Percentiles rank a stretch among this genome's conserved stretches.
Conservation (phyloP, 495 filamentous ascomycete species). For the Penicillium verhagenii region DNA sequence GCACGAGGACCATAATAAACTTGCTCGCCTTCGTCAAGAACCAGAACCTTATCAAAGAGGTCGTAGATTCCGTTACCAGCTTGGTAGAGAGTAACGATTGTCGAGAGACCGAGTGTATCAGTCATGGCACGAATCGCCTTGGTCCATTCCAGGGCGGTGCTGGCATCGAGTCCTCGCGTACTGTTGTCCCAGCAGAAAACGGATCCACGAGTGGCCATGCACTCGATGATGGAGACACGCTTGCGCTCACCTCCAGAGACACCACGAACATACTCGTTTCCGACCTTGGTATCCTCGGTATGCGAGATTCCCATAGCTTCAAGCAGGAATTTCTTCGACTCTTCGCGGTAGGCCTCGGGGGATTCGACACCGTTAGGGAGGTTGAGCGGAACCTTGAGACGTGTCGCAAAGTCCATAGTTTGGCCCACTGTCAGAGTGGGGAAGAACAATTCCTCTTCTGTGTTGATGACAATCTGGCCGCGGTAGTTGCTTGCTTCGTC, state of each 20-base stretch:
- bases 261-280: slow-evolving; percentile 74
- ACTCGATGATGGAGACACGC: slow-evolving; percentile 67
- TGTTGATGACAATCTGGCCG: slow-evolving; percentile 69
- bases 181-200: slow-evolving; percentile 64
- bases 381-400: slow-evolving; percentile 37
- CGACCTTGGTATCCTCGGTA: slow-evolving; percentile 77
- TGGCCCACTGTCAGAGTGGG: slow-evolving; percentile 67
- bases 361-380: slow-evolving; percentile 38
- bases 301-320: slow-evolving; percentile 74
- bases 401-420: slow-evolving; percentile 66
- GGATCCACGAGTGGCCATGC: slow-evolving; percentile 57
- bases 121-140: slow-evolving; percentile 50
- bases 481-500: slow-evolving; percentile 59
- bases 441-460: slow-evolving; percentile 72
- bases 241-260: slow-evolving; percentile 86
- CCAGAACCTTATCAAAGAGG: slow-evolving; percentile 64
- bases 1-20: slow-evolving; percentile 60
- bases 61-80: slow-evolving; percentile 64
- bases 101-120: slow-evolving; percentile 43
- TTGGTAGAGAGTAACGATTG: slow-evolving; percentile 58
- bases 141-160: slow-evolving; percentile 57
- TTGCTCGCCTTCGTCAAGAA: slow-evolving; percentile 63
- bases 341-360: slow-evolving; percentile 47
- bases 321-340: slow-evolving; percentile 65
- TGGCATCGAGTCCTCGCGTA: slow-evolving; percentile 60